Conservation (phyloP, 768 basidiomycete genomes). For the Naganishia randhawae region DNA sequence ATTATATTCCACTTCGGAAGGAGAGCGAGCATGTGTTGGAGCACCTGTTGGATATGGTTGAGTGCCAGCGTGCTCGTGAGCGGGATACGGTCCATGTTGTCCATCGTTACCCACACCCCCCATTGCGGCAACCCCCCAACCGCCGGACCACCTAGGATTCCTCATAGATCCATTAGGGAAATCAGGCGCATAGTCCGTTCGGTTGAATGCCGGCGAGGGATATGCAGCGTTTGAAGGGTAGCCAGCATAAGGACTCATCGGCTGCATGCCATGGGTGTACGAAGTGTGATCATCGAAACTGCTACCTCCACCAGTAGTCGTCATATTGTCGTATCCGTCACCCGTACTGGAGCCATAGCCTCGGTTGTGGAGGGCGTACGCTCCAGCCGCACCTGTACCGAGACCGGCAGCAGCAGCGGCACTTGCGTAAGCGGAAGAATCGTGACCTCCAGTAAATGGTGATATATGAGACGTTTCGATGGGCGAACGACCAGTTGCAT, state of each 20-base stretch:
- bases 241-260: constrained; percentile 4
- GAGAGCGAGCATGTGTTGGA: background rate
- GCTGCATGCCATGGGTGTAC: constrained; percentile 14
- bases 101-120: background rate
- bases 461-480: constrained; percentile 12
- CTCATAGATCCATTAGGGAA: constrained; percentile 6
- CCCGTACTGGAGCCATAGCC: constrained; percentile 13
- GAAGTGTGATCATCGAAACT: constrained; percentile 8
- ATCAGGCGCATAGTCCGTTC: constrained; percentile 14
- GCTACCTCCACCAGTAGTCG: constrained; percentile 11
- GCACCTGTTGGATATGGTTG: background rate
- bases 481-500: background rate
- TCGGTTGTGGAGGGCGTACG: constrained; percentile 3
- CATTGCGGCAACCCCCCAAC: constrained; percentile 11
- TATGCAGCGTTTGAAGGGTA: constrained; percentile 14
- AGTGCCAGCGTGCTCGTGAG: constrained; percentile 5
- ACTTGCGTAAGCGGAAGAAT: background rate
- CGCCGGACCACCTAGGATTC: constrained; percentile 16
- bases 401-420: constrained; percentile 16
- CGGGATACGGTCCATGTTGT: background rate
- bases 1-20: background rate
- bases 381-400: constrained; percentile 13
- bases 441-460: background rate
- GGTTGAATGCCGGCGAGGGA: constrained; percentile 13
- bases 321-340: constrained; percentile 22